phyloP scores from a whole-genome alignment of 2,329 filamentous ascomycete genomes.

The Xylaria sp. region DNA sequence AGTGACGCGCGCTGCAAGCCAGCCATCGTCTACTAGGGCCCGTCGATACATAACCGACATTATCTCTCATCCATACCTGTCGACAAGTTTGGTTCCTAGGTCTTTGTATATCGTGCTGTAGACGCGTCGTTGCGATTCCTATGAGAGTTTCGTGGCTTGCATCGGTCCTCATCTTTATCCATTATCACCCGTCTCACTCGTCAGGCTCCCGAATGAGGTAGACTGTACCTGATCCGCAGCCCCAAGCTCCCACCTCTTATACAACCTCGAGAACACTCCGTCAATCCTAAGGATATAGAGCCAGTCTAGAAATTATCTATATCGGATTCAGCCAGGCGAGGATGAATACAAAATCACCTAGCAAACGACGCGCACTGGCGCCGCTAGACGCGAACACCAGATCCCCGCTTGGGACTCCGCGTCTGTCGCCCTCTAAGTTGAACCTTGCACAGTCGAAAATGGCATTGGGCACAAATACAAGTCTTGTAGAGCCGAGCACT shows the following conservation, averaged over 20 bases:
- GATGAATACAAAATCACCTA: conserved; percentile 38
- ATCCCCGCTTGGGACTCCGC: conserved; percentile 26
- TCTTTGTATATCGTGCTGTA: conserved; percentile 6
- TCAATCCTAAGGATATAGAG: not conserved
- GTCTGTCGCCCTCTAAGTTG: conserved; percentile 27
- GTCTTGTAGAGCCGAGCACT: not conserved
- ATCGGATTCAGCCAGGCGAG: not conserved
- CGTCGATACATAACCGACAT: conserved; percentile 16
- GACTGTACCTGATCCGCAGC: conserved; percentile 4
- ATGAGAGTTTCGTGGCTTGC: not conserved
- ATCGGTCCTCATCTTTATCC: not conserved
- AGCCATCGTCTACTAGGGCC: conserved; percentile 15
- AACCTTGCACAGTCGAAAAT: conserved; percentile 22
- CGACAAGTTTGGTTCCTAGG: not conserved
- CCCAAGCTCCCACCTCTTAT: conserved; percentile 2
- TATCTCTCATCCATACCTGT: conserved; percentile 16
- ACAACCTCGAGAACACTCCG: not conserved
- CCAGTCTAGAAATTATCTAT: not conserved
- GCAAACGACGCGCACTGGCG: conserved; percentile 40
- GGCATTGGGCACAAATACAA: conserved; percentile 9
- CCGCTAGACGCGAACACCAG: conserved; percentile 38
- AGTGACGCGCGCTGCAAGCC: conserved; percentile 27
- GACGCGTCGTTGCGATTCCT: conserved; percentile 5
- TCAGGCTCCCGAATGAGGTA: not conserved
- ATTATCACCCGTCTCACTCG: not conserved